Evolutionary conservation across 2,329 filamentous ascomycete genomes (phyloP), one percentile per base, ranked within the genome.

Genomic region (Venturia oleaginea): DNA sequence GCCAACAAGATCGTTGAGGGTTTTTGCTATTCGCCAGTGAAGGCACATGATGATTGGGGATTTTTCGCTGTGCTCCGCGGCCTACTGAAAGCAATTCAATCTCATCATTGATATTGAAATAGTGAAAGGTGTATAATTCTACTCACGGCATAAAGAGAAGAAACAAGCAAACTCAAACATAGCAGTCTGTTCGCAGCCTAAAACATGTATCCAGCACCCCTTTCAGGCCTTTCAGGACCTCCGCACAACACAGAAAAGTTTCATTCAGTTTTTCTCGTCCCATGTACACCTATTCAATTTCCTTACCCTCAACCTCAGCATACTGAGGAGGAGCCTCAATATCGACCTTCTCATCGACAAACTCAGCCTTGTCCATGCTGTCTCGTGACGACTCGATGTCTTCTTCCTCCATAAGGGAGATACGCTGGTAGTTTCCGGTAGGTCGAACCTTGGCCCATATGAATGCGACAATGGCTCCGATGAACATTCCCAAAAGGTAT

Each of bases 401-500:
- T 27, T 73, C 69, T 1, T 73, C 71, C 4, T 73, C 71, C 4
- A 72, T 71, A 59, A 74, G 72, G 17, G 70, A 66, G 48, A 76
- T 68, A n/a, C 68, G 67, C 67, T 72, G 70, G 66, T 76, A 76
- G 5, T 65, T 61, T 11, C 76, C 75, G 60, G 80, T 78, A 62
- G 83, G 82, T 70, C 78, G 76, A 66, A 86, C 72, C 66, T 80
- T 75, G 67, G 83, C 82, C 78, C 84, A 84, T 32, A 86, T 61
- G 65, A 83, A 84, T 62, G 87, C 81, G 63, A 86, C 78, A 63
- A 87, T 69, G 61, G 83, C 85, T 67, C 86, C 87, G 48, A 88
- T 73, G 65, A 86, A 76, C 82, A 91, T 87, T 64, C 86, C 87
- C 59, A 90, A 72, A 48, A 89, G 73, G 74, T 87, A 88, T 67